A percentile compares a stretch with the other conserved stretches of the same genome.
These are phyloP conservation scores for Phytophthora fragariaefolia DNA, from an alignment of 352 stramenopile genomes.

Conservation along the genomic window DNA sequence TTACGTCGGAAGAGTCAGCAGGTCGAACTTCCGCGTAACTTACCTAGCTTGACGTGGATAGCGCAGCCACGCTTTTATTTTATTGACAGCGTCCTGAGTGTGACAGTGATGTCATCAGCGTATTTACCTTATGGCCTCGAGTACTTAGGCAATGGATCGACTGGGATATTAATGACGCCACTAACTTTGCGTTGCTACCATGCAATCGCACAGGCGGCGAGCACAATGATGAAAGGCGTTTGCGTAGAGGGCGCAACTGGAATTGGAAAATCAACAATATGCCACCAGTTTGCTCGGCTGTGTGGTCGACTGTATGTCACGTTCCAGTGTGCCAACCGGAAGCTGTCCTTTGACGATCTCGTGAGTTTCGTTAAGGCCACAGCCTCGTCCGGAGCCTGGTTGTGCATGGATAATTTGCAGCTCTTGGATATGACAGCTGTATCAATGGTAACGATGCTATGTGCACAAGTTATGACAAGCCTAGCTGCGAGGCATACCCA, in stretches of 20 bases:
- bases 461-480: constrained; percentile 51
- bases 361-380: constrained; percentile 58
- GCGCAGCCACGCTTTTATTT: constrained; percentile 74
- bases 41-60: constrained; percentile 56
- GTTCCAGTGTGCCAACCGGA: constrained; percentile 43
- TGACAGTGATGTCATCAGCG: constrained; percentile 58
- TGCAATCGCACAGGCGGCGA: constrained; percentile 48
- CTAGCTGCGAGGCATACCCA: constrained; percentile 46
- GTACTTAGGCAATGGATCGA: constrained; percentile 62
- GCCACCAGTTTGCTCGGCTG: constrained; percentile 41
- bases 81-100: constrained; percentile 52
- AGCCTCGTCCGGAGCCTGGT: constrained; percentile 59
- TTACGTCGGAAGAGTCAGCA: constrained; percentile 7
- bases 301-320: constrained; percentile 60
- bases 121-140: constrained; percentile 72
- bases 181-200: constrained; percentile 74
- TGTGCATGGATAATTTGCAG: constrained; percentile 52
- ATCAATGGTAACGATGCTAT: constrained; percentile 45
- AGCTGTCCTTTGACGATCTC: constrained; percentile 40
- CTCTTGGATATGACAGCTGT: constrained; percentile 28
- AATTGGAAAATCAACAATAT: constrained; percentile 57
- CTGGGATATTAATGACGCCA: constrained; percentile 52
- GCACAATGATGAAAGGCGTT: constrained; percentile 44
- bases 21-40: background rate
- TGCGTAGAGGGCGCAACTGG: constrained; percentile 46